Evolutionary conservation across 2,329 filamentous ascomycete species (phyloP), one percentile per base, ranked within the genome.

Genomic region (Fusarium pseudonygamai): DNA sequence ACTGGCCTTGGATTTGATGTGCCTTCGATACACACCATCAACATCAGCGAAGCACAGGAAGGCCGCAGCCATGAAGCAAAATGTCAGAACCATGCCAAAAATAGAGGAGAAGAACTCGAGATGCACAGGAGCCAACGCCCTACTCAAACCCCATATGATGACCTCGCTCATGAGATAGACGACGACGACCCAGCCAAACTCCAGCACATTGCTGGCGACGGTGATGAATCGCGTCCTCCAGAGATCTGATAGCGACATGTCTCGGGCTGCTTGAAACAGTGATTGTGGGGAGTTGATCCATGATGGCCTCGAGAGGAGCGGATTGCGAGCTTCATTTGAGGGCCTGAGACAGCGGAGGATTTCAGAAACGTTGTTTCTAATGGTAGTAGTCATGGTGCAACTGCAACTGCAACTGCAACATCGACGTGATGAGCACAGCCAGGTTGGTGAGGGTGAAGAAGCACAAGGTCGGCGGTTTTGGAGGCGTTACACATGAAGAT

Each of bases 91-190:
- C 87, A 88, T 88, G 39, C 84, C 85, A 37, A 86, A 63, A 47
- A 88, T 85, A 12, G 86, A 82, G 0, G 85, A 83, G 9, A 87
- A 85, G 64, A 86, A 87, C 32, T 84, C 79, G n/a, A 84, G 67
- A 6, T 77, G 62, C 6, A 75, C 77, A 2, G 73, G 70, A 15
- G 79, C 72, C 22, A 87, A 75, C 2, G 77, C 75, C 15, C 79
- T 71, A 37, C 84, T 83, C 15, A 87, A 77, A 5, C 80, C 83
- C 77, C 84, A 87, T 26, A 87, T 85, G 37, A 85, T 71, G n/a
- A 87, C 69, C 73, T 88, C 84, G 64, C 84, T 83, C 22, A 77
- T 30, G 6, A 86, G 69, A 45, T 82, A 85, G 13, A 87, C 78
- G 12, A 82, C 34, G 4, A 80, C 71, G 15, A 85, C 80, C 20